Evolutionary conservation across 352 stramenopile genomes (phyloP).

Genomic region (Pythium dissotocum): DNA sequence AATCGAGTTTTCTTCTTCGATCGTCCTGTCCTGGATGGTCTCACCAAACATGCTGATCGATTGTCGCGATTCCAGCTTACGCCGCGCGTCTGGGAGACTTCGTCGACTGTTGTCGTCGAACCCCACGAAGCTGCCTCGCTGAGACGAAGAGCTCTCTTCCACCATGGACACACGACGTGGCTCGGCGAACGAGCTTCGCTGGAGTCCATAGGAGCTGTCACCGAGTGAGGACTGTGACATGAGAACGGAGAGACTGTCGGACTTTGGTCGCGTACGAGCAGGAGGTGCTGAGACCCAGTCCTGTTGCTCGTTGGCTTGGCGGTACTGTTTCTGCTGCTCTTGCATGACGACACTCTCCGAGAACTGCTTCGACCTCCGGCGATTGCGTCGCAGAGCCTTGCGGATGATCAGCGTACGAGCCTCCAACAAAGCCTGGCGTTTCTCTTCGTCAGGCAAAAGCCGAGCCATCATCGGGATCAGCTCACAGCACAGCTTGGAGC

Average conservation of each 20-base stretch:
- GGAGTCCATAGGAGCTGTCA: conserved; percentile 10
- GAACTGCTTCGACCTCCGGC: conserved; percentile 77
- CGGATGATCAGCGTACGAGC: conserved; percentile 65
- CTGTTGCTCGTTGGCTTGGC: conserved; percentile 15
- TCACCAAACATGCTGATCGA: conserved; percentile 72
- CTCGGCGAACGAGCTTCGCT: conserved; percentile 27
- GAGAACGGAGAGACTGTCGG: conserved; percentile 18
- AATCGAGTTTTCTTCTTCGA: conserved; percentile 63
- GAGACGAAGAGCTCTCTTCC: background rate
- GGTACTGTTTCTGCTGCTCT: conserved; percentile 40
- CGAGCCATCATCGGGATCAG: conserved; percentile 73
- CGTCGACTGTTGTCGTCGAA: conserved; percentile 8
- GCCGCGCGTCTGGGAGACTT: conserved; percentile 44
- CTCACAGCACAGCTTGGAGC: conserved; percentile 66
- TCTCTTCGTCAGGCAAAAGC: conserved; percentile 65
- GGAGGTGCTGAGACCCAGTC: conserved; percentile 16
- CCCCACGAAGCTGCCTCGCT: conserved; percentile 6
- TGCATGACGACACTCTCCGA: conserved; percentile 73
- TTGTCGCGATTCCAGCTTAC: conserved; percentile 62
- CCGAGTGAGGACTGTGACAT: conserved; percentile 7
- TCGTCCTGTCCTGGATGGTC: conserved; percentile 42
- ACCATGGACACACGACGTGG: background rate
- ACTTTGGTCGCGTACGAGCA: conserved; percentile 24
- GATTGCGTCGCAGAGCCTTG: conserved; percentile 56
- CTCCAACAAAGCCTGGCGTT: conserved; percentile 60